phyloP scores from a whole-genome alignment of 441 rosid genomes.

The Biscutella auriculata region DNA sequence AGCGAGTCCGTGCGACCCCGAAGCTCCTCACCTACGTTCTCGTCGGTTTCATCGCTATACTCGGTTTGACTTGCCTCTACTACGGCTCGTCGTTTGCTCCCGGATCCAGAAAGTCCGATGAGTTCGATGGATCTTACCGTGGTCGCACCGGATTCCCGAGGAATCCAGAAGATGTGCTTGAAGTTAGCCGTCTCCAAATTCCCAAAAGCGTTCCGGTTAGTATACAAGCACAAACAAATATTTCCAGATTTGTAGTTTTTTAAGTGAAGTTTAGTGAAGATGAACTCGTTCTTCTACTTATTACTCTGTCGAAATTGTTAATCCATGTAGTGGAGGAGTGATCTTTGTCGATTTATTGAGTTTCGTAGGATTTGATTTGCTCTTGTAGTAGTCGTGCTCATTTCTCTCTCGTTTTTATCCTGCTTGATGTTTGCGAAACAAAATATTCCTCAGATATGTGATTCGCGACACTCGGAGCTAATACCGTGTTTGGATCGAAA shows the following conservation, averaged over 20 bases:
- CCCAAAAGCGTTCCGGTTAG: slow-evolving; percentile 66
- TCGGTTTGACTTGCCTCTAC: slow-evolving; percentile 68
- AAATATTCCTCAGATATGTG: slow-evolving; percentile 47
- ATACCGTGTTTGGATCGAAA: slow-evolving; percentile 88
- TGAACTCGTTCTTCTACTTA: neutral
- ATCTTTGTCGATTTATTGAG: neutral
- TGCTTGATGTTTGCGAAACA: neutral
- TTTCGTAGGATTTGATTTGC: neutral
- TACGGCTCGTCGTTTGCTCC: slow-evolving; percentile 71
- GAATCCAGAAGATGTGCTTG: slow-evolving; percentile 20
- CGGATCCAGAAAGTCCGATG: slow-evolving; percentile 37
- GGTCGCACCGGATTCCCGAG: slow-evolving; percentile 20
- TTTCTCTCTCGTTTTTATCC: neutral
- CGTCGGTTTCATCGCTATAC: slow-evolving; percentile 42
- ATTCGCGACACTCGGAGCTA: slow-evolving; percentile 62
- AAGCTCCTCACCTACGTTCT: slow-evolving; percentile 44
- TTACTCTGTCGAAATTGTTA: neutral
- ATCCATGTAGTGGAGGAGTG: neutral
- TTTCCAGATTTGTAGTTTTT: neutral
- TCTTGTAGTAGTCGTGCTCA: neutral
- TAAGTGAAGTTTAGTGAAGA: neutral
- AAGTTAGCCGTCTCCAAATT: slow-evolving; percentile 25
- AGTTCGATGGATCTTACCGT: slow-evolving; percentile 30
- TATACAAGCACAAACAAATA: neutral
- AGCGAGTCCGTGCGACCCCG: slow-evolving; percentile 28